phyloP scores from a whole-genome alignment of 352 stramenopile species.

The Phytopythium helicoides region DNA sequence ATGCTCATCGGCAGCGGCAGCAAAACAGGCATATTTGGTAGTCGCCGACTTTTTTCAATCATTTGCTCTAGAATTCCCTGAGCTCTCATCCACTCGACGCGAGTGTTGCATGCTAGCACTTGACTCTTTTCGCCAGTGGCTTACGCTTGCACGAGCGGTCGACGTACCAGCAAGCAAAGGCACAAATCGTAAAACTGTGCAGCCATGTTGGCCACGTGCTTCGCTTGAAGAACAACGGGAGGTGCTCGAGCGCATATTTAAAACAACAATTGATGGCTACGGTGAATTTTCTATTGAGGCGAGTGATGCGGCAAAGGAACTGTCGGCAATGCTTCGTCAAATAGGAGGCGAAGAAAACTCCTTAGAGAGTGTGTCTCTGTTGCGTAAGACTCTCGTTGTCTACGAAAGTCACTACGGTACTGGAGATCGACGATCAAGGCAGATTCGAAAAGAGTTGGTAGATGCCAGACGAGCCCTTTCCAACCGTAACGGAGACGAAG shows the following conservation, averaged over 20 bases:
- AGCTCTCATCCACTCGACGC: conserved; percentile 45
- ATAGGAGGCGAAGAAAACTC: conserved; percentile 34
- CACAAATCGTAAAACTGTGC: no score
- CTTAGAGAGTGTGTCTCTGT: conserved; percentile 27
- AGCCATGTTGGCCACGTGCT: neutral
- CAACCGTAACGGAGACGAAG: conserved; percentile 23
- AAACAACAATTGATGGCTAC: conserved; percentile 43
- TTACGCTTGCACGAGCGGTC: conserved; percentile 12
- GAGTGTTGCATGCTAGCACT: conserved; percentile 61
- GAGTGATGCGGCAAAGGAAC: conserved; percentile 34
- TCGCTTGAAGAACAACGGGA: conserved; percentile 33
- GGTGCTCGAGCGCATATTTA: conserved; percentile 43
- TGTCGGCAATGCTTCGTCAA: conserved; percentile 35
- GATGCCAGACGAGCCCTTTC: conserved; percentile 24
- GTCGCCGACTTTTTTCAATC: conserved; percentile 59
- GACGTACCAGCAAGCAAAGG: neutral
- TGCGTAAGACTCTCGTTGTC: conserved; percentile 40
- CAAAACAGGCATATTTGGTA: conserved; percentile 20
- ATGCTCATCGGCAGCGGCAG: conserved; percentile 5
- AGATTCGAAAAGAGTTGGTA: conserved; percentile 40
- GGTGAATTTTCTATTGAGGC: conserved; percentile 66
- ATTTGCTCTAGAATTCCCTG: conserved; percentile 53
- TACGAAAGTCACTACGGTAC: conserved; percentile 51
- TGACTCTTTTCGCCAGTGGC: conserved; percentile 52
- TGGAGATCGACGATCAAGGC: conserved; percentile 44